These are phyloP conservation scores for Vigna mungo DNA, from an alignment of 306 rosid genomes.

Conservation along the genomic window DNA sequence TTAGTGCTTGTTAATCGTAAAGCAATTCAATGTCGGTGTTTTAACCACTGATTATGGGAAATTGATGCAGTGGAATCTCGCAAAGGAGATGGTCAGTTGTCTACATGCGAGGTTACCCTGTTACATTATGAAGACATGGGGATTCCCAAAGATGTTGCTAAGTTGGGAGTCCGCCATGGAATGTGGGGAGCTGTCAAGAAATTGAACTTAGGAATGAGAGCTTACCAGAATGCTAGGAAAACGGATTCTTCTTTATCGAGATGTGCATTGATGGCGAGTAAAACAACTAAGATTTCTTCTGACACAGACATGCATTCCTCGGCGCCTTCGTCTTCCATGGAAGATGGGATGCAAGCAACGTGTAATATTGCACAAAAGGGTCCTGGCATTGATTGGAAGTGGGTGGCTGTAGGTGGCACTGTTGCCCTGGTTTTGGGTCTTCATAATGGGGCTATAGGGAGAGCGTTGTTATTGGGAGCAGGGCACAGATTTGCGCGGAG, in stretches of 20 bases:
- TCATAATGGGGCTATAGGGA: slow-evolving; percentile 83
- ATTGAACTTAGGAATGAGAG: slow-evolving; percentile 92
- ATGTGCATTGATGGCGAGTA: slow-evolving; percentile 75
- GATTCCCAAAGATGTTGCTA: slow-evolving; percentile 97
- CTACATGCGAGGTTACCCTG: slow-evolving; percentile 94
- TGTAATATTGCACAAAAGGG: slow-evolving; percentile 46
- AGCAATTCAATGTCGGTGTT: slow-evolving; percentile 8
- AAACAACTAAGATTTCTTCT: slow-evolving; percentile 69
- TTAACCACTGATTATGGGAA: slow-evolving; percentile 43
- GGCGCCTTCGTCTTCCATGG: slow-evolving; percentile 52
- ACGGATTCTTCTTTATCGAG: slow-evolving; percentile 68
- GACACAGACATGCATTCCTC: slow-evolving; percentile 55
- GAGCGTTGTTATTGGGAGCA: slow-evolving; percentile 81
- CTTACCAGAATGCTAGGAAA: slow-evolving; percentile 87
- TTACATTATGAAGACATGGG: slow-evolving; percentile 98
- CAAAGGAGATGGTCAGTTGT: slow-evolving; percentile 85
- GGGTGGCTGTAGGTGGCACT: slow-evolving; percentile 91
- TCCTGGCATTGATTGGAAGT: slow-evolving; percentile 87
- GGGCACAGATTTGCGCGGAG: slow-evolving; percentile 85
- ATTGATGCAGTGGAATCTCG: slow-evolving; percentile 85
- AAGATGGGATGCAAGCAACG: slow-evolving; percentile 46
- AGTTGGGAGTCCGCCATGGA: slow-evolving; percentile 97
- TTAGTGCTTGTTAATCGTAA: slow-evolving; percentile 7
- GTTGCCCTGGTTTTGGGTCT: slow-evolving; percentile 93
- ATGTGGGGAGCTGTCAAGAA: slow-evolving; percentile 99